Percentiles rank a stretch among this genome's conserved stretches.
Conservation (phyloP, 2,329 filamentous ascomycete genomes). For the Diaporthe capsici region DNA sequence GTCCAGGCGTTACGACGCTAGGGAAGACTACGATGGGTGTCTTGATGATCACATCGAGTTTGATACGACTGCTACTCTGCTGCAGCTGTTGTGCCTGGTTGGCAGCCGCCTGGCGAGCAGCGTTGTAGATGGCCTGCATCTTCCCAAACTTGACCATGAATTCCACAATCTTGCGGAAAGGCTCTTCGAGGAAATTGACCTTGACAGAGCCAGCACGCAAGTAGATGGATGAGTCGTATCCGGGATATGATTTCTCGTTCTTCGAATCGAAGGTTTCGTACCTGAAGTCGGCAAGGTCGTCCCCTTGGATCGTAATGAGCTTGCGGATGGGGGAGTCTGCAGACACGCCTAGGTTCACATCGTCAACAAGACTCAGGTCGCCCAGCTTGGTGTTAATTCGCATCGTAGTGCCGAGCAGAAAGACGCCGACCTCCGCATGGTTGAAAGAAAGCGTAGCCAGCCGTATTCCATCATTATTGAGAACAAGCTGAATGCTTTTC, state of each 20-base stretch:
- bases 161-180: slow-evolving; percentile 97
- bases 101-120: slow-evolving; percentile 92
- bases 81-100: slow-evolving; percentile 95
- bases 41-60: slow-evolving; percentile 93
- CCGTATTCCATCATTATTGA: slow-evolving; percentile 98
- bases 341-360: slow-evolving; percentile 91
- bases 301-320: slow-evolving; percentile 93
- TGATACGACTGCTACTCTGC: slow-evolving; percentile 89
- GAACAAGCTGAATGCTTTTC: slow-evolving; percentile 91
- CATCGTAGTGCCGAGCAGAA: slow-evolving; percentile 89
- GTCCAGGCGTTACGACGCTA: slow-evolving; percentile 78
- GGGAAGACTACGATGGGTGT: slow-evolving; percentile 98
- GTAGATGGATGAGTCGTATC: slow-evolving; percentile 93
- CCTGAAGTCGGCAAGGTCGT: slow-evolving; percentile 95
- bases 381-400: slow-evolving; percentile 88
- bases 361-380: slow-evolving; percentile 89
- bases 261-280: slow-evolving; percentile 94
- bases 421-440: slow-evolving; percentile 91
- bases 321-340: slow-evolving; percentile 85
- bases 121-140: slow-evolving; percentile 99
- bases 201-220: slow-evolving; percentile 95
- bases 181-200: slow-evolving; percentile 96
- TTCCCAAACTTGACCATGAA: slow-evolving; percentile 99
- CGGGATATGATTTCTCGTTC: slow-evolving; percentile 82
- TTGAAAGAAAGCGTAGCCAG: slow-evolving; percentile 93